Percentiles rank a stretch among this genome's conserved stretches.
Conservation (phyloP, 73 alveolate genomes). For the Paramecium tetraurelia region DNA sequence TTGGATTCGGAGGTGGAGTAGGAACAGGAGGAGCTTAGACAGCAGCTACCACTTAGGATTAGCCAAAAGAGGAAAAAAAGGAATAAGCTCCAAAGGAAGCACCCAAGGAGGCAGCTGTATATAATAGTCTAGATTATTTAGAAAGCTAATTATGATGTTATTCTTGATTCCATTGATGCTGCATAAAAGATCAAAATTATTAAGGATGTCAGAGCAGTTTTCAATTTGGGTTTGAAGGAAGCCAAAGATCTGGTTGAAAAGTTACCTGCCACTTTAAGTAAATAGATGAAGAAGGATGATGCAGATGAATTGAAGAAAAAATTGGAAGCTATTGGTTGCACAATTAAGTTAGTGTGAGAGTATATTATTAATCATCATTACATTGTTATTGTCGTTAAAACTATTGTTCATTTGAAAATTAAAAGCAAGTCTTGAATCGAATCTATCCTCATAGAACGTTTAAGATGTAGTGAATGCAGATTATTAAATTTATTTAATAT, state of each 20-base stretch:
- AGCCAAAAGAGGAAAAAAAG: neutral
- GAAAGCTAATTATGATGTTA: constrained; percentile 75
- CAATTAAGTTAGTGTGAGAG: constrained; percentile 51
- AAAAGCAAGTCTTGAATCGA: neutral
- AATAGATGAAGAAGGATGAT: constrained; percentile 69
- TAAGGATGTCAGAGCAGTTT: constrained; percentile 80
- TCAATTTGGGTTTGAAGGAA: constrained; percentile 81
- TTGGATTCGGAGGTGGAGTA: constrained; percentile 58
- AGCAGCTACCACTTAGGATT: constrained; percentile 18
- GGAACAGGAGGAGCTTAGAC: constrained; percentile 49
- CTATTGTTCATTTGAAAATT: neutral
- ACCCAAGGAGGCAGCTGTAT: constrained; percentile 32
- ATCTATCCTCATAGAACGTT: neutral
- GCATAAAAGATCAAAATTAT: constrained; percentile 75
- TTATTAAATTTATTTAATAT: neutral
- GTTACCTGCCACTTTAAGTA: constrained; percentile 75
- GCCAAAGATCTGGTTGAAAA: constrained; percentile 83
- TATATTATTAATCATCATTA: neutral
- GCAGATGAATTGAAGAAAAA: constrained; percentile 75
- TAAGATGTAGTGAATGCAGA: neutral
- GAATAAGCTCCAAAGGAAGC: constrained; percentile 47
- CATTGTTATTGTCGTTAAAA: neutral
- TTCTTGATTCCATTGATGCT: constrained; percentile 69
- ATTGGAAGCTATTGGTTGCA: constrained; percentile 67
- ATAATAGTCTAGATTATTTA: neutral